Percentiles rank a stretch among this genome's conserved stretches.
These are phyloP conservation scores for Daucus carota DNA, from an alignment of 129 eudicot genomes.

Conservation along the genomic window DNA sequence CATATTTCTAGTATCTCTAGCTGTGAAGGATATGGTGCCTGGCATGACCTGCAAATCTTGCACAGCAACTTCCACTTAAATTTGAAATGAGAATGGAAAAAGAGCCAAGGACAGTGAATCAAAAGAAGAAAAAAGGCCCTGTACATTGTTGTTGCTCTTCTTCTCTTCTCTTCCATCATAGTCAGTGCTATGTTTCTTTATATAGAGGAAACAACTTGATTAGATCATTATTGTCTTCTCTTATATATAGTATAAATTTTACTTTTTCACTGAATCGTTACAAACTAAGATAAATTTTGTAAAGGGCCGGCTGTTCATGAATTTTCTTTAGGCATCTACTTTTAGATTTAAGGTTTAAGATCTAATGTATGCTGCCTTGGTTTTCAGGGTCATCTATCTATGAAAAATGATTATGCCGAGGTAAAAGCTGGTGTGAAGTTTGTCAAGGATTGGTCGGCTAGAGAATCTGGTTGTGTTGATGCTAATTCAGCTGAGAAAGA, in stretches of 20 bases:
- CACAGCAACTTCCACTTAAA: too few relatives aligned
- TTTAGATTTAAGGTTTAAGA: neutral
- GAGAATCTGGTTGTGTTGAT: neutral
- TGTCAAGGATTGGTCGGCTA: neutral
- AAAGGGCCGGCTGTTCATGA: neutral
- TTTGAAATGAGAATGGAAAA: too few relatives aligned
- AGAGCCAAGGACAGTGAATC: too few relatives aligned
- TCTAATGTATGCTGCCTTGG: neutral
- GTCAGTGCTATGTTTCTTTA: too few relatives aligned
- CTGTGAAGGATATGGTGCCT: too few relatives aligned
- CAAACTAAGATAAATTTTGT: neutral
- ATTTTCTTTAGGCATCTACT: neutral
- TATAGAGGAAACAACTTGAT: too few relatives aligned
- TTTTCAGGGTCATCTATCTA: conserved; percentile 25
- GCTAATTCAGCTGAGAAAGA: conserved; percentile 11
- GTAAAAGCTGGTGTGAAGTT: neutral
- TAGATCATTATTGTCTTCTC: neutral
- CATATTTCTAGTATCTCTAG: too few relatives aligned
- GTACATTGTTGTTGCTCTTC: too few relatives aligned
- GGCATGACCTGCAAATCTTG: too few relatives aligned
- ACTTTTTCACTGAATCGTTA: neutral
- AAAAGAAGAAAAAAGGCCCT: too few relatives aligned
- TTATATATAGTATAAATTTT: neutral
- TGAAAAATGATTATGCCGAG: conserved; percentile 4
- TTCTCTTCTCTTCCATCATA: too few relatives aligned